Evolutionary conservation across 768 basidiomycete species (phyloP).

Genomic region (Plicaturopsis crispa): DNA sequence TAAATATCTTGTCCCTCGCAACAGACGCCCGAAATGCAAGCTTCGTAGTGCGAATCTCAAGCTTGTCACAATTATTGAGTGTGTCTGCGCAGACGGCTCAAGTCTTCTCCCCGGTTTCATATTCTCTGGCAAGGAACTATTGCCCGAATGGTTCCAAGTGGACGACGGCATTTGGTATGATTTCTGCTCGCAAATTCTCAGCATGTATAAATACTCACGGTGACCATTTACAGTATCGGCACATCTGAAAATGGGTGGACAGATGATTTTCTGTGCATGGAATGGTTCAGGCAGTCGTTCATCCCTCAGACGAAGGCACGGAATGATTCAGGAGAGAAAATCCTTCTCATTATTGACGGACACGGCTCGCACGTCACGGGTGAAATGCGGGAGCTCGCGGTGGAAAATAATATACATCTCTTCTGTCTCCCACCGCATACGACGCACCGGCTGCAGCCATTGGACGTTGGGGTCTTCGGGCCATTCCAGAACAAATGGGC

Average conservation of each 20-base stretch:
- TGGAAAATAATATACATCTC: conserved; percentile 20
- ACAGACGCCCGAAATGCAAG: conserved; percentile 12
- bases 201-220: conserved; percentile 1
- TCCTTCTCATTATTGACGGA: conserved; percentile 34
- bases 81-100: conserved; percentile 31
- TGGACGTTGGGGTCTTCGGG: conserved; percentile 32
- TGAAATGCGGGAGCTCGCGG: conserved; percentile 18
- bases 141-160: conserved; percentile 17
- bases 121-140: conserved; percentile 22
- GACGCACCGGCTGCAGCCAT: conserved; percentile 34
- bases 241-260: conserved; percentile 35
- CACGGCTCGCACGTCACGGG: conserved; percentile 32
- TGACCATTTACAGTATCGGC: conserved; percentile 20
- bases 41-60: conserved; percentile 27
- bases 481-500: conserved; percentile 22
- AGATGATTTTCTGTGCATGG: conserved; percentile 20
- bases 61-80: conserved; percentile 39
- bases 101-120: conserved; percentile 28
- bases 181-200: background rate
- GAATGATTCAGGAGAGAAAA: conserved; percentile 19
- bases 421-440: conserved; percentile 30
- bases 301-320: conserved; percentile 24
- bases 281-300: conserved; percentile 34
- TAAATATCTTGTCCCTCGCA: conserved; percentile 18
- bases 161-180: conserved; percentile 15